Evolutionary conservation across 164 flowering plant species (phyloP), one percentile per base, ranked within the genome.

Genomic region (Aristolochia fimbriata): DNA sequence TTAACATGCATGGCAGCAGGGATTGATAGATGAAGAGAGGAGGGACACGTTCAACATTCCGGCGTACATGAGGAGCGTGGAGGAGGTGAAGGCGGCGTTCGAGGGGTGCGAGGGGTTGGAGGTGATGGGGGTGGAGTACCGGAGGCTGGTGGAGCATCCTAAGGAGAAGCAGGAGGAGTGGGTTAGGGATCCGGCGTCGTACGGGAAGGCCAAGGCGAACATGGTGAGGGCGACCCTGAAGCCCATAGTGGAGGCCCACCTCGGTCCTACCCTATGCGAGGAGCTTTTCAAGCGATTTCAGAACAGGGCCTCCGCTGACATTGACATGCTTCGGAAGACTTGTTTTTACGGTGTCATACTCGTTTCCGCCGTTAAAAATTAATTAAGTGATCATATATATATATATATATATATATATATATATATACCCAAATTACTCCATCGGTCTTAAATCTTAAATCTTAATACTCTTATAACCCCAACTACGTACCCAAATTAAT

Each of bases 11-110:
- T n/a, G n/a, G n/a, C 4, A 30, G 19, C 60, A 76, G 79, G 79
- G 72, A 50, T 53, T 76, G 67, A 73, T 76, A 8, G 73, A 70
- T 12, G 66, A 74, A 62, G 72, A 64, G 64, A 71, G 60, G 8
- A 66, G 76, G 51, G 77, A 77, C n/a, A 66, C 62, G 51, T 77
- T 77, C 70, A 77, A 74, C 59, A 77, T 77, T 17, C 78, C 80
- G 0, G 72, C 78, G 14, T 74, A 74, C 56, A 74, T 77, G 80
- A 69, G 78, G 24, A 77, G 71, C 72, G 55, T 52, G 21, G 73
- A 71, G 17, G 80, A 77, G 45, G 77, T 77, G 1, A 65, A 65
- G 67, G 50, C 23, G 22, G 80, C 76, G 15, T 63, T 77, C n/a
- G 43, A 62, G 6, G 56, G 56, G 55, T 71, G 75, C 27, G 64